phyloP scores from a whole-genome alignment of 2,329 filamentous ascomycete species.

The Didymella glomerata region DNA sequence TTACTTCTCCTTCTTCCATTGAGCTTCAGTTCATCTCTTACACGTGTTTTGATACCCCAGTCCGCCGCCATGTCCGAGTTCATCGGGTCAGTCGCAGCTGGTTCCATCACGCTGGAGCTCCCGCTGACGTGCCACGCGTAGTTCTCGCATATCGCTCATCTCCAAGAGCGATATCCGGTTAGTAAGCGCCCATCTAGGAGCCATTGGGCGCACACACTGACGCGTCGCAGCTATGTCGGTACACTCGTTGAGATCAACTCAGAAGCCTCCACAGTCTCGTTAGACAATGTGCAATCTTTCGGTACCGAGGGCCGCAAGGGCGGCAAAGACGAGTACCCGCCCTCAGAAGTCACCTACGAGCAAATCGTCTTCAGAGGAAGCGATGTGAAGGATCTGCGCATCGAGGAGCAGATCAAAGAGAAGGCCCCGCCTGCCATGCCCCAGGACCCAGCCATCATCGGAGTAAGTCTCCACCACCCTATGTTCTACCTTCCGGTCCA shows the following conservation, averaged over 20 bases:
- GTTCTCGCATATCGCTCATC: slow-evolving; percentile 94
- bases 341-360: slow-evolving; percentile 91
- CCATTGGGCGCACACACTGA: slow-evolving; percentile 30
- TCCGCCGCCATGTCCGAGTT: slow-evolving; percentile 64
- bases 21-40: slow-evolving; percentile 33
- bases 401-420: slow-evolving; percentile 80
- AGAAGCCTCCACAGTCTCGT: slow-evolving; percentile 92
- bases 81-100: slow-evolving; percentile 62
- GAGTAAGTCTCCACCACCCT: slow-evolving; percentile 72
- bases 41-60: slow-evolving; percentile 39
- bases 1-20: slow-evolving; percentile 34
- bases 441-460: slow-evolving; percentile 94
- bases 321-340: slow-evolving; percentile 80
- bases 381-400: slow-evolving; percentile 96
- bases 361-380: slow-evolving; percentile 98
- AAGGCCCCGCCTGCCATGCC: slow-evolving; percentile 80
- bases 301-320: slow-evolving; percentile 91
- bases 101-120: slow-evolving; percentile 48
- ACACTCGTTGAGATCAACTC: slow-evolving; percentile 98
- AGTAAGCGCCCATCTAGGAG: slow-evolving; percentile 47
- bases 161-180: slow-evolving; percentile 98
- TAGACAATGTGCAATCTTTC: slow-evolving; percentile 94
- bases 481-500: slow-evolving; percentile 45
- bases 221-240: slow-evolving; percentile 79
- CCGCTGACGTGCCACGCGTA: slow-evolving; percentile 55